A percentile compares a stretch with the other conserved stretches of the same genome.
Evolutionary conservation across 169 alveolate species (phyloP).

Genomic region (Cystoisospora suis): DNA sequence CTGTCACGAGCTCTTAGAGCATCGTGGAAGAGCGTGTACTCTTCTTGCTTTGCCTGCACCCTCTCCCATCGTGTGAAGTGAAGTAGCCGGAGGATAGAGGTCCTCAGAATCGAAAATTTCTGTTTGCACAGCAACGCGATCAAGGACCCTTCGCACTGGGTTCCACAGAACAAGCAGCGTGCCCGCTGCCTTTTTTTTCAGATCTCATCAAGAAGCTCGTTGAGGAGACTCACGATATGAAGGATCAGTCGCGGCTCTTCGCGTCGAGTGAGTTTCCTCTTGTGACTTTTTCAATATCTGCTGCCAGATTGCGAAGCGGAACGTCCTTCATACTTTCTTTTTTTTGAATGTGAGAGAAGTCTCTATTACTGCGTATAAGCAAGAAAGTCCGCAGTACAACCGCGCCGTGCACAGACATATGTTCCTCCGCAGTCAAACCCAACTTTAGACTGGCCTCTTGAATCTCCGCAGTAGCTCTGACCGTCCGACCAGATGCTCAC

Average conservation of each 20-base stretch:
- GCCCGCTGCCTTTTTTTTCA: background rate
- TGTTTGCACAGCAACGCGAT: background rate
- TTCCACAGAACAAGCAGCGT: background rate
- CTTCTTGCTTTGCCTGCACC: too few relatives aligned
- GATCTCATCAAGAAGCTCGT: background rate
- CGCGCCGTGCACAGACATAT: background rate
- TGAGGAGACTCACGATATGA: background rate
- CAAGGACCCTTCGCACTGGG: background rate
- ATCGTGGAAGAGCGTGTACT: too few relatives aligned
- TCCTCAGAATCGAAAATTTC: too few relatives aligned
- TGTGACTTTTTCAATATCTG: too few relatives aligned
- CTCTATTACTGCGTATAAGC: background rate
- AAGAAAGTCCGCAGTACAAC: background rate
- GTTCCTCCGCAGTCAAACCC: background rate
- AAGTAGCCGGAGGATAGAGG: too few relatives aligned
- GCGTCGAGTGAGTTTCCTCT: background rate
- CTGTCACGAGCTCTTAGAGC: too few relatives aligned
- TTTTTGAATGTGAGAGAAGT: background rate
- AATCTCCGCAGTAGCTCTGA: too few relatives aligned
- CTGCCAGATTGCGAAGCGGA: too few relatives aligned
- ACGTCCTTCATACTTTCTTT: background rate
- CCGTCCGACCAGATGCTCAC: too few relatives aligned
- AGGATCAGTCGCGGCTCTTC: background rate
- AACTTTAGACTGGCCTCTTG: too few relatives aligned
- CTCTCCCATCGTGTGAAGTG: too few relatives aligned